Evolutionary conservation across 2,329 filamentous ascomycete species (phyloP).

Genomic region (Aspergillus aculeatus): DNA sequence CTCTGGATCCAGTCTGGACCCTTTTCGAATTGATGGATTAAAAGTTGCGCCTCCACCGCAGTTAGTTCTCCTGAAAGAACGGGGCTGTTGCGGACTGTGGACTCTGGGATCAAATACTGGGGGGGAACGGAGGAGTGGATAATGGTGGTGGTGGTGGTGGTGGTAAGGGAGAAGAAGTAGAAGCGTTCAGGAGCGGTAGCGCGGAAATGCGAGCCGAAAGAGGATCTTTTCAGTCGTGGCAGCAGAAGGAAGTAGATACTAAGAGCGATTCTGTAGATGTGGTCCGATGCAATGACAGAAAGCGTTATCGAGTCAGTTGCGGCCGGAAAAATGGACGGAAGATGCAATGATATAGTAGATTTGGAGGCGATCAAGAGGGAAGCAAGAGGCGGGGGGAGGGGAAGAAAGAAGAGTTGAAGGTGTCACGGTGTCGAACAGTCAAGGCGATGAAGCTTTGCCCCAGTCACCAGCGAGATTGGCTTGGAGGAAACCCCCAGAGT

Average conservation of each 20-base stretch:
- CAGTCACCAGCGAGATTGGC: not conserved
- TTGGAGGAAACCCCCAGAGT: not conserved
- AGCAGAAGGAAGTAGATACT: not conserved
- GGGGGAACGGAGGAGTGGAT: too few species aligned
- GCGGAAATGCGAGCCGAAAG: not conserved
- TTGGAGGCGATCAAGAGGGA: not conserved
- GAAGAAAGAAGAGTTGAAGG: not conserved
- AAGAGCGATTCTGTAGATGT: not conserved
- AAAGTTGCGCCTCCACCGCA: too few species aligned
- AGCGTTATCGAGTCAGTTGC: slow-evolving; percentile 12
- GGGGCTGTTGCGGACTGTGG: too few species aligned
- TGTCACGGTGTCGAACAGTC: slow-evolving; percentile 4
- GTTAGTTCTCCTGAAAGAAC: too few species aligned
- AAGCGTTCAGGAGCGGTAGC: not conserved
- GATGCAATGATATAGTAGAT: not conserved
- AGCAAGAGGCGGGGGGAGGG: not conserved
- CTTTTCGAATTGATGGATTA: not conserved
- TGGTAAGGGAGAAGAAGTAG: not conserved
- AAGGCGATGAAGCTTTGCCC: slow-evolving; percentile 5
- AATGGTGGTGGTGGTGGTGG: not conserved
- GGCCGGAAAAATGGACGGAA: not conserved
- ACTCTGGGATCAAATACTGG: too few species aligned
- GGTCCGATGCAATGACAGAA: not conserved
- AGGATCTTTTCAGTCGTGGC: not conserved
- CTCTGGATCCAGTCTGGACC: slow-evolving; percentile 11